Conservation (phyloP, 495 filamentous ascomycete genomes). For the Cairneyella variabilis region DNA sequence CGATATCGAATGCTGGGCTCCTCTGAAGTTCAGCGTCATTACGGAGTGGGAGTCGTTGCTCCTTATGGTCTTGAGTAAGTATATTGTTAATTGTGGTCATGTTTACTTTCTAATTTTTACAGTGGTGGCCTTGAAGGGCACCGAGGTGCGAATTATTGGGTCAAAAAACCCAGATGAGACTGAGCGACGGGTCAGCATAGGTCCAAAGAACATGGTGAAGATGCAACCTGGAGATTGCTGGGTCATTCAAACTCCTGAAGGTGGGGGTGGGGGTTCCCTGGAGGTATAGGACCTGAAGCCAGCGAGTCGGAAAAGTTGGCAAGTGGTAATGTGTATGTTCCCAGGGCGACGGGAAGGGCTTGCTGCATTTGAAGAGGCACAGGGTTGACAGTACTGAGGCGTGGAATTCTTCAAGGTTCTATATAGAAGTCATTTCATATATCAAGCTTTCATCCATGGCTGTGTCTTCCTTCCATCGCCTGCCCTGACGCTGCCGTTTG, state of each 20-base stretch:
- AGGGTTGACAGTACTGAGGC: not conserved
- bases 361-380: not conserved
- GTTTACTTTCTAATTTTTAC: not conserved
- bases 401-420: too few relatives aligned
- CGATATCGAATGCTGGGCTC: conserved; percentile 14
- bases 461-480: too few relatives aligned
- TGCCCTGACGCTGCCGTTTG: too few relatives aligned
- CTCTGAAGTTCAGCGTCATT: conserved; percentile 12
- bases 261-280: conserved; percentile 46
- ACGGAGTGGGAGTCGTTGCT: conserved; percentile 4
- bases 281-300: not conserved
- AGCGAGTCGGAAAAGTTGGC: not conserved
- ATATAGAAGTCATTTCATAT: too few relatives aligned
- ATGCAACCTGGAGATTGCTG: conserved; percentile 60
- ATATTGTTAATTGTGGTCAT: too few relatives aligned
- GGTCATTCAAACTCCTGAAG: conserved; percentile 51
- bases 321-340: not conserved
- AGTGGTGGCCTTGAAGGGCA: conserved; percentile 7
- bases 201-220: conserved; percentile 63
- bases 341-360: not conserved
- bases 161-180: conserved; percentile 37
- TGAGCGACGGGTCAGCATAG: conserved; percentile 51
- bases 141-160: conserved; percentile 16
- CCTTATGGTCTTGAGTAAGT: conserved; percentile 12
- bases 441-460: too few relatives aligned